These are phyloP conservation scores for Penicillium sp. DNA, from an alignment of 2,329 filamentous ascomycete species.

Conservation along the genomic window DNA sequence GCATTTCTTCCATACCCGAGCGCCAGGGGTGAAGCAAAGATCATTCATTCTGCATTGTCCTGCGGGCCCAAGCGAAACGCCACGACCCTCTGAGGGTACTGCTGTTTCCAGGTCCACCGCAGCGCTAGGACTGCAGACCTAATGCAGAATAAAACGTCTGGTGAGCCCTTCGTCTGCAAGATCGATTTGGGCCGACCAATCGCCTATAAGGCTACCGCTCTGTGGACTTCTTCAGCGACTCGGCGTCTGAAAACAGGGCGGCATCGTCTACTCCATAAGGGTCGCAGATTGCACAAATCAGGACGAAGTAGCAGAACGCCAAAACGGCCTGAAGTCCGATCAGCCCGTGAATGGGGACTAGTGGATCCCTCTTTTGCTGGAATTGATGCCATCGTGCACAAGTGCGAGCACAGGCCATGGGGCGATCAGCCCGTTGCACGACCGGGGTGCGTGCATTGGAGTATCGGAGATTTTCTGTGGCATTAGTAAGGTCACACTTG, in stretches of 20 bases:
- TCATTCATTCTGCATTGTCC: neutral
- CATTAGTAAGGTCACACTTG: neutral
- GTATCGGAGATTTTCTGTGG: conserved; percentile 16
- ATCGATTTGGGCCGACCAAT: neutral
- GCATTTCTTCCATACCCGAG: neutral
- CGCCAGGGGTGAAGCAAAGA: neutral
- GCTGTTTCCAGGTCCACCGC: neutral
- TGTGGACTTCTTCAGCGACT: neutral
- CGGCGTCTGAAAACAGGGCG: neutral
- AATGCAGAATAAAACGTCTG: neutral
- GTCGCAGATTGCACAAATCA: neutral
- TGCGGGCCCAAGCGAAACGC: neutral
- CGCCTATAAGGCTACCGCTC: neutral
- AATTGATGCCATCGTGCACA: conserved; percentile 24
- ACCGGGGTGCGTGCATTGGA: conserved; percentile 10
- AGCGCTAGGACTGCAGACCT: neutral
- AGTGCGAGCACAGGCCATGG: conserved; percentile 19
- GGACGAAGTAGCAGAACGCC: neutral
- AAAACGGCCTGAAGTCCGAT: conserved; percentile 19
- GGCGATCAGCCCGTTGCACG: conserved; percentile 11
- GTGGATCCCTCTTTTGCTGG: neutral
- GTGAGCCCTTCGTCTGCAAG: neutral
- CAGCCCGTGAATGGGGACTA: conserved; percentile 1
- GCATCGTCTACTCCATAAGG: neutral
- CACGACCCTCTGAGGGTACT: neutral